Evolutionary conservation across 495 filamentous ascomycete genomes (phyloP).

Genomic region (Hypoxylon trugodes): DNA sequence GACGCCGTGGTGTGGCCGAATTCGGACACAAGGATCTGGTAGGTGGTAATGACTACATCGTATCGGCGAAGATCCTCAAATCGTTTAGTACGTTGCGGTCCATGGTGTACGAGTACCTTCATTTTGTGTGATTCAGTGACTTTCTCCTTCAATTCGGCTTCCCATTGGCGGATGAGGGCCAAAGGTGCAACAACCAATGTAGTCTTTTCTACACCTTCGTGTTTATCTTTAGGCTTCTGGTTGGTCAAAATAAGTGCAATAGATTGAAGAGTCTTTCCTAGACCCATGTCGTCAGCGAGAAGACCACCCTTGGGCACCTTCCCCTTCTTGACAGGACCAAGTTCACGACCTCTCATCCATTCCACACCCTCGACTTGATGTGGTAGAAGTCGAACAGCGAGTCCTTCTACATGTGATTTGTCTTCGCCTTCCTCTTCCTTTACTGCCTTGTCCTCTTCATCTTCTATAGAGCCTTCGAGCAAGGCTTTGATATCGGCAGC

Average conservation of each 20-base stretch:
- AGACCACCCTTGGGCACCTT: slow-evolving; percentile 86
- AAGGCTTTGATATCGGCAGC: slow-evolving; percentile 87
- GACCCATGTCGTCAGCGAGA: slow-evolving; percentile 85
- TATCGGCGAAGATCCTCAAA: slow-evolving; percentile 78
- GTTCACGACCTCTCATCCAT: slow-evolving; percentile 93
- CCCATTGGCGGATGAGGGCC: slow-evolving; percentile 97
- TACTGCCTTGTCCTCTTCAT: slow-evolving; percentile 68
- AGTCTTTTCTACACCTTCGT: slow-evolving; percentile 71
- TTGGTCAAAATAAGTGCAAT: slow-evolving; percentile 85
- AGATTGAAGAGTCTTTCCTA: slow-evolving; percentile 86
- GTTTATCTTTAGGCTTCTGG: slow-evolving; percentile 69
- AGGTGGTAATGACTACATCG: slow-evolving; percentile 97
- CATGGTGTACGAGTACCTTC: slow-evolving; percentile 88
- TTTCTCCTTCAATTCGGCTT: slow-evolving; percentile 85
- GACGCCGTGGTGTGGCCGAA: slow-evolving; percentile 68
- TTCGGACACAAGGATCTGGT: slow-evolving; percentile 92
- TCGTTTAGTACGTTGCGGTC: slow-evolving; percentile 80
- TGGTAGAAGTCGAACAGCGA: slow-evolving; percentile 86
- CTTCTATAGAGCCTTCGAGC: slow-evolving; percentile 86
- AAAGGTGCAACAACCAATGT: slow-evolving; percentile 95
- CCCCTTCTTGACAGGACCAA: slow-evolving; percentile 77
- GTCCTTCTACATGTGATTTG: slow-evolving; percentile 64
- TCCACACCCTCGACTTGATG: slow-evolving; percentile 92
- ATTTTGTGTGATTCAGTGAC: slow-evolving; percentile 72
- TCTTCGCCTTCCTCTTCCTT: slow-evolving; percentile 63